These are phyloP conservation scores for Patellifolia procumbens DNA, from an alignment of 179 eudicot species.

Conservation along the genomic window DNA sequence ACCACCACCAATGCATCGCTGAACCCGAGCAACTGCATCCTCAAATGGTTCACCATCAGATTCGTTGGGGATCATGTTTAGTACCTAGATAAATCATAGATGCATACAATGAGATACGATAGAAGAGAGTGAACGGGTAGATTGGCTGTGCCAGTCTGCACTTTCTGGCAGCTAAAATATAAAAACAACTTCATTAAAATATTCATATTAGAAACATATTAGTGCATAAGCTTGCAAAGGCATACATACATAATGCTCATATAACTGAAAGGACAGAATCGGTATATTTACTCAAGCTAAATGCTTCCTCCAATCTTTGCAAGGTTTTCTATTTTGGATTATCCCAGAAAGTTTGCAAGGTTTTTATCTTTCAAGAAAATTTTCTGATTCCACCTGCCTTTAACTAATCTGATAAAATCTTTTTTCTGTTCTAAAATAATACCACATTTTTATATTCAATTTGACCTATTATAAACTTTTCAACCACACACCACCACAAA, in stretches of 20 bases:
- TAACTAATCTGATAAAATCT: neutral
- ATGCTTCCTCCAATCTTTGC: neutral
- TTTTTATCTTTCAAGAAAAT: neutral
- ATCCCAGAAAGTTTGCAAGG: neutral
- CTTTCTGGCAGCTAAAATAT: neutral
- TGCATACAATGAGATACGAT: neutral
- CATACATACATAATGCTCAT: neutral
- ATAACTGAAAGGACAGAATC: neutral
- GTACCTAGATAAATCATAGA: constrained; percentile 42
- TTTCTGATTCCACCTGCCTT: neutral
- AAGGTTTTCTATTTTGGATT: neutral
- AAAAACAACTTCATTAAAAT: too few species aligned
- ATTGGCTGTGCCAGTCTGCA: neutral
- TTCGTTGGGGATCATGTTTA: constrained; percentile 52
- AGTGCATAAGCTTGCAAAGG: neutral
- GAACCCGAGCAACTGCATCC: constrained; percentile 66
- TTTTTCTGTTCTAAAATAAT: too few species aligned
- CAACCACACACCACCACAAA: too few species aligned
- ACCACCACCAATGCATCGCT: constrained; percentile 76
- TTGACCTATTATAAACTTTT: too few species aligned
- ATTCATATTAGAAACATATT: too few species aligned
- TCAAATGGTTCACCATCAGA: constrained; percentile 58
- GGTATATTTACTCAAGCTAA: neutral
- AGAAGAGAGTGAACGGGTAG: neutral
- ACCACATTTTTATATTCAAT: too few species aligned